Evolutionary conservation across 164 flowering plant species (phyloP).

Genomic region (Vitis labrusca): DNA sequence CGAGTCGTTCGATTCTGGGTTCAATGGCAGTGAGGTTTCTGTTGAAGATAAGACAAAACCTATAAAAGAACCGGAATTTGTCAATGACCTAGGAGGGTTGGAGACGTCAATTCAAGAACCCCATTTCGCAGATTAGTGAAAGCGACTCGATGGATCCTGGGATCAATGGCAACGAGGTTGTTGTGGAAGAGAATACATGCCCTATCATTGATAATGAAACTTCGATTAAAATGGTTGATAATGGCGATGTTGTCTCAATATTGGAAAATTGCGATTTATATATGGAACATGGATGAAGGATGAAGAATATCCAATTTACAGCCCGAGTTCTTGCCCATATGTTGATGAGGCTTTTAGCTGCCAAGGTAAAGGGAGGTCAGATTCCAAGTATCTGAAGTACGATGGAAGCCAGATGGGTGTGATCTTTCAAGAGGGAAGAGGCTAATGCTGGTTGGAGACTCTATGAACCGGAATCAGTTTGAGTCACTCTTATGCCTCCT

Average conservation of each 20-base stretch:
- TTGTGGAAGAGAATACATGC: neutral
- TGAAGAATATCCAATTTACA: conserved; percentile 63
- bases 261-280: conserved; percentile 54
- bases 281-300: conserved; percentile 71
- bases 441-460: conserved; percentile 91
- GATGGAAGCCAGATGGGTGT: conserved; percentile 87
- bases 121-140: too few species aligned
- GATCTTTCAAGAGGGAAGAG: conserved; percentile 88
- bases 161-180: too few species aligned
- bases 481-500: conserved; percentile 90
- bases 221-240: neutral
- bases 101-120: too few species aligned
- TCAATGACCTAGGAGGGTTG: too few species aligned
- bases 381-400: conserved; percentile 63
- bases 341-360: conserved; percentile 85
- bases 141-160: too few species aligned
- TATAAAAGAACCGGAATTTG: too few species aligned
- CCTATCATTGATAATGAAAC: conserved; percentile 11
- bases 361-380: conserved; percentile 65
- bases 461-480: conserved; percentile 95
- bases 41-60: neutral
- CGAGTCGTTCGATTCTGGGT: neutral
- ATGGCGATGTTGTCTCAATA: conserved; percentile 2
- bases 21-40: neutral
- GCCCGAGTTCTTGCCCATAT: conserved; percentile 73